Base-by-base conservation (phyloP, 306 rosid species). In the Herpetospermum pedunculosum region DNA sequence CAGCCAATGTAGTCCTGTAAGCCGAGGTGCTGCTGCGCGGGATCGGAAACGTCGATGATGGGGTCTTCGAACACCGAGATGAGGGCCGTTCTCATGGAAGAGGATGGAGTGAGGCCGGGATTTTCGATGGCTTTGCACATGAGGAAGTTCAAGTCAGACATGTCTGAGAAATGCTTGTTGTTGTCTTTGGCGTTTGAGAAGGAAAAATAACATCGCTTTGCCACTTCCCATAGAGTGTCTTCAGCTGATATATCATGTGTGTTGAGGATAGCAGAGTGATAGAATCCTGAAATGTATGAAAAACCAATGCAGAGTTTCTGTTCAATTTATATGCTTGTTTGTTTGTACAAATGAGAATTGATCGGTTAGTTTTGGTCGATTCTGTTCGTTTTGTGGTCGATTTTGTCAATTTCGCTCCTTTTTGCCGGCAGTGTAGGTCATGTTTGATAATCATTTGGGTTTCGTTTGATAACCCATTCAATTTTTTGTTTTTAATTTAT, bases 161-260 rank as follows among this genome's bases (percentile, higher is more conserved):
- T 94, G 80, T 94, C 98, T 8, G 96, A 15, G 84, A 91, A 89
- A 81, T 94, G 96, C 86, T 91, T 94, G 85, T 94, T 94, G 83
- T 43, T 64, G 47, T 82, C 83, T 87, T 83, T 78, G 26, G 96
- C 87, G 67, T 82, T 81, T 44, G 78, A 82, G 34, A 81, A 85
- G 82, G 97, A 34, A 7, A 46, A 16, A 84, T 85, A 86, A 85
- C 86, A 80, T 88, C 89, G 89, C 50, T 78, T 77, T 49, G 96
- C 95, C 80, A 89, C 78, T 34, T 89, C 96, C 98, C 98, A 94
- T 4, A 91, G 64, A 21, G 79, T 73, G 50, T 84, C 96, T 59
- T 49, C 77, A 6, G 82, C 92, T 23, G 81, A 59, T 26, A 91
- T 80, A 72, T 94, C 97, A 69, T 94, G 97, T 8, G 98, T 78